Base-by-base conservation (phyloP, 2,329 filamentous ascomycete genomes). In the Diaporthe capsici region DNA sequence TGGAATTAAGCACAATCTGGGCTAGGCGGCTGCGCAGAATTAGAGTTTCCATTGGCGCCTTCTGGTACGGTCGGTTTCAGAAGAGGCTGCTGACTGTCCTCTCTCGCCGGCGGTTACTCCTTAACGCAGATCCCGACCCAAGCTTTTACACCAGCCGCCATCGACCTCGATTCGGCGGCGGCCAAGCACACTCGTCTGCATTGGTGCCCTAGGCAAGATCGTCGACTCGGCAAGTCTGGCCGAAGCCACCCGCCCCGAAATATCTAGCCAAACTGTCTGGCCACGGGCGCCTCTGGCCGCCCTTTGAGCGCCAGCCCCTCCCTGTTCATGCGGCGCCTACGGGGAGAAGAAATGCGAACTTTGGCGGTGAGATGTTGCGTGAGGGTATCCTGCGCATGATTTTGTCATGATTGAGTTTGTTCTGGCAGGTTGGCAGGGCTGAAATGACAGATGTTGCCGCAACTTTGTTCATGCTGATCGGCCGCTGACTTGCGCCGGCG, bases 31-130 rank as follows among this genome's bases (percentile, higher is more conserved):
- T 6, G 10, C 20, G 4, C 4, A 28, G 47, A 3, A 13, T 42
- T 55, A 8, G 49, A 70, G 31, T 55, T 42, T 39, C 20, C 17
- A 22, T 39, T 28, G 65, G 34, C 13, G 65, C 22, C 22, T 42
- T 39, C 12, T 13, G 34, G 65, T 55, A 70, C 34, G 58, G 73
- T 67, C 67, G 78, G 76, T 79, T 78, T 73, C 78, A 73, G 70
- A 49, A 25, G 44, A 22, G n/a, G 22, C 49, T 17, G n/a, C 47
- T 39, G 65, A 70, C 49, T 42, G n/a, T 75, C 8, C 34, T 34
- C 73, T 25, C 28, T 55, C 49, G 63, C 70, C 57, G 55, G 61
- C 73, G 49, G 63, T 71, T 75, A 53, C 73, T 51, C 71, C 68
- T 73, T 76, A 67, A 71, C 53, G 65, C 15, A 53, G 65, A 68